Percentiles rank a stretch among this genome's conserved stretches.
phyloP scores from a whole-genome alignment of 108 stramenopile species.

The Skeletonema marinoi region DNA sequence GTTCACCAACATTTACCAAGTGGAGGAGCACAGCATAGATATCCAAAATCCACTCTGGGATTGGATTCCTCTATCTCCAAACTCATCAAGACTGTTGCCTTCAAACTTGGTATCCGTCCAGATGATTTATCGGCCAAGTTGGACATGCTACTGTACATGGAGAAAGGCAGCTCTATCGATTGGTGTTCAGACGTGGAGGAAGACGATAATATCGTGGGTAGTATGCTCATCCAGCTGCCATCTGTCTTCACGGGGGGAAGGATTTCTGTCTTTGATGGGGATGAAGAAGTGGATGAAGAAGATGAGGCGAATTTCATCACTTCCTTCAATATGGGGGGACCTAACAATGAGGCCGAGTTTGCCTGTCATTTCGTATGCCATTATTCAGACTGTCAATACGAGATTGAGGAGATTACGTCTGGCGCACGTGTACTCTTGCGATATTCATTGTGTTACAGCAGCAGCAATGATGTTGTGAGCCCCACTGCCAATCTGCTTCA shows the following conservation, averaged over 20 bases:
- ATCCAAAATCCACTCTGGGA: slow-evolving; percentile 4
- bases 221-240: slow-evolving; percentile 12
- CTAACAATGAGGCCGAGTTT: neutral
- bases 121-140: slow-evolving; percentile 4
- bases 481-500: neutral
- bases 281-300: slow-evolving; percentile 10
- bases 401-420: slow-evolving; percentile 3
- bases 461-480: neutral
- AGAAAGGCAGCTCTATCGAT: slow-evolving; percentile 12
- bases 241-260: slow-evolving; percentile 4
- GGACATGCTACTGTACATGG: slow-evolving; percentile 14
- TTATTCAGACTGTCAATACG: slow-evolving; percentile 8
- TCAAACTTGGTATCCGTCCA: neutral
- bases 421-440: slow-evolving; percentile 3
- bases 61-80: neutral
- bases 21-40: neutral
- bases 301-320: neutral
- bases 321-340: neutral
- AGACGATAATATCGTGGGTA: slow-evolving; percentile 5
- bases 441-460: neutral
- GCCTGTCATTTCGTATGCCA: slow-evolving; percentile 2
- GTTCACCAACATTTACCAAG: neutral
- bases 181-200: slow-evolving; percentile 8
- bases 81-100: neutral
- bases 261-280: slow-evolving; percentile 1